Evolutionary conservation across 1,139 yeast genomes (phyloP), one percentile per base, ranked within the genome.

Genomic region (Candida freyschussii): DNA sequence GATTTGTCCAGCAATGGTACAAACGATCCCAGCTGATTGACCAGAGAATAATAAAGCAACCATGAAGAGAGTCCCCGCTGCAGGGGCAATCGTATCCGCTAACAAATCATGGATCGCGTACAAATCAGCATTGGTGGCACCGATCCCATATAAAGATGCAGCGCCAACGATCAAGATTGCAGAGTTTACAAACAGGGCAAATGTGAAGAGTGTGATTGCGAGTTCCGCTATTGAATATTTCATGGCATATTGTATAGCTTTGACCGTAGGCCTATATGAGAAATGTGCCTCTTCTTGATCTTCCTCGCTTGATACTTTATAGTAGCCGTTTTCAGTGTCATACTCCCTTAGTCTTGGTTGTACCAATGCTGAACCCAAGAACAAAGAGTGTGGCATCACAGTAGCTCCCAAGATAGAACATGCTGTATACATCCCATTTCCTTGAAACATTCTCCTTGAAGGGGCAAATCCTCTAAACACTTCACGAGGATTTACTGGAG

Each of bases 1-100:
- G 48, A 84, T 79, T 55, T 84, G 94, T 8, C 94, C 94, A 0
- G 93, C 85, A 59, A 84, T 79, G 0, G 95, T 84, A 54, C 94
- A 84, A 2, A 84, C 89, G 38, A 84, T 78, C 29, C 93, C 93
- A 0, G 95, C 89, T 40, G 85, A 76, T 51, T 81, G 85, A 8
- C 94, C 95, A 39, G 85, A 75, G 45, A 78, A 71, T 21, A 84
- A 60, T 45, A 84, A 62, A 1, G 94, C 91, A 27, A 82, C 59
- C 74, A 82, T 82, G 59, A 84, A 83, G 0, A 83, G 62, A 0
- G 85, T 77, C 19, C 93, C 94, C 1, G 82, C 89, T 3, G 72
- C 78, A 4, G 85, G 85, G 1, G 86, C 75, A 22, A 84, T 62
- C 30, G 72, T 69, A 24, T 55, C 49, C 1, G 74, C 64, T 22